Conservation (phyloP, 345 rosid species). For the Lumnitzera racemosa region DNA sequence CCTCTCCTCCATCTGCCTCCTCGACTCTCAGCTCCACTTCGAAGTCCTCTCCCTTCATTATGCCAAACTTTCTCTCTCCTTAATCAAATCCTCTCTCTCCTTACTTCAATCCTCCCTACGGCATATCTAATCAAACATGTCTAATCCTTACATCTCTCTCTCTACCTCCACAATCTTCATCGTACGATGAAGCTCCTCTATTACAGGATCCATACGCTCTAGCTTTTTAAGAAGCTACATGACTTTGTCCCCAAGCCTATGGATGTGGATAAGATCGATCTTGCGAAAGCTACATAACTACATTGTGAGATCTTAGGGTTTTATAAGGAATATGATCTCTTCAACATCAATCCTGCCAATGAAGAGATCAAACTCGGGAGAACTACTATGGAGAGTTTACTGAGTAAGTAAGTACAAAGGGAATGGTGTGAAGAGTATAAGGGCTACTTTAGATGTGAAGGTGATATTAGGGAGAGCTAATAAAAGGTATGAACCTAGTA, state of each 20-base stretch:
- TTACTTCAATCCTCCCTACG: slow-evolving; percentile 80
- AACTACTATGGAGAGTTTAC: slow-evolving; percentile 60
- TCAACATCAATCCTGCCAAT: slow-evolving; percentile 61
- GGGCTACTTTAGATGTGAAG: slow-evolving; percentile 85
- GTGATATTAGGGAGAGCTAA: slow-evolving; percentile 52
- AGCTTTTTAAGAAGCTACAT: slow-evolving; percentile 75
- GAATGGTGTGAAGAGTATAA: slow-evolving; percentile 72
- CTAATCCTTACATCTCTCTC: slow-evolving; percentile 59
- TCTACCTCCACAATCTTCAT: slow-evolving; percentile 68
- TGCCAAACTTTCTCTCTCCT: slow-evolving; percentile 74
- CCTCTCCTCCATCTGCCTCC: slow-evolving; percentile 87
- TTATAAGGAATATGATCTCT: slow-evolving; percentile 71
- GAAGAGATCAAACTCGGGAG: slow-evolving; percentile 65
- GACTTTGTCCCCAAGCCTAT: slow-evolving; percentile 42
- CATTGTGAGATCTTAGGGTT: slow-evolving; percentile 68
- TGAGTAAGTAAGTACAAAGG: slow-evolving; percentile 63
- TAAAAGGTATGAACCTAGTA: slow-evolving; percentile 76
- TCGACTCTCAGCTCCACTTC: slow-evolving; percentile 83
- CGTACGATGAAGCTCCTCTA: slow-evolving; percentile 59
- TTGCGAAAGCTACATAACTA: slow-evolving; percentile 86
- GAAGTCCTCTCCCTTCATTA: slow-evolving; percentile 86
- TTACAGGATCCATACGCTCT: slow-evolving; percentile 69
- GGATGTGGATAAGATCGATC: slow-evolving; percentile 73
- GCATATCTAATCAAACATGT: slow-evolving; percentile 77
- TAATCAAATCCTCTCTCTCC: slow-evolving; percentile 77